A percentile compares a stretch with the other conserved stretches of the same genome.
phyloP scores from a whole-genome alignment of 352 stramenopile species.

The Phytophthora pluvialis region DNA sequence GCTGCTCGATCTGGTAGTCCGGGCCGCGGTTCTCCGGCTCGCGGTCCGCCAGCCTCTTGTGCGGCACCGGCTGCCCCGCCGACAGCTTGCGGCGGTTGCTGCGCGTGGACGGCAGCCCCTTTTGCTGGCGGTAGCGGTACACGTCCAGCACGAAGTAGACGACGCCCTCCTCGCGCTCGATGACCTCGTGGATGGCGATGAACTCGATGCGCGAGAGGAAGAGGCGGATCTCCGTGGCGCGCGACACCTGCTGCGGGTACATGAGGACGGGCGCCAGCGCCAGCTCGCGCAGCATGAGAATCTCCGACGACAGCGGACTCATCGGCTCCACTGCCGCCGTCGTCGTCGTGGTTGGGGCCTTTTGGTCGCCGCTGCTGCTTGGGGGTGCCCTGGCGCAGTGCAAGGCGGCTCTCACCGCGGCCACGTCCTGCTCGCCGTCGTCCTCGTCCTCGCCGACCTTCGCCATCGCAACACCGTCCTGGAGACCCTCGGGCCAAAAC shows the following conservation, averaged over 20 bases:
- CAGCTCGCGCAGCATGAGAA: slow-evolving; percentile 41
- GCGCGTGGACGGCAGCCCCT: slow-evolving; percentile 47
- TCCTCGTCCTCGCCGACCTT: slow-evolving; percentile 18
- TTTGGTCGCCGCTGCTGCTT: slow-evolving; percentile 9
- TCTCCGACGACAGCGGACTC: slow-evolving; percentile 32
- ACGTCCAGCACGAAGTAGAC: slow-evolving; percentile 70
- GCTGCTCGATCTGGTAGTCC: slow-evolving; percentile 69
- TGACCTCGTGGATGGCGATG: slow-evolving; percentile 59
- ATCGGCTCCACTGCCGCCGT: slow-evolving; percentile 1
- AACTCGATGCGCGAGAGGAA: slow-evolving; percentile 67
- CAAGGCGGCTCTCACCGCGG: not conserved
- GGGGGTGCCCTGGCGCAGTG: not conserved
- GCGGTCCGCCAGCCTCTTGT: slow-evolving; percentile 3
- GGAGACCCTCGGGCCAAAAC: slow-evolving; percentile 6
- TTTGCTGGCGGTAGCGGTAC: slow-evolving; percentile 63
- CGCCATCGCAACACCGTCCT: slow-evolving; percentile 10
- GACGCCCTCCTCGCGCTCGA: slow-evolving; percentile 52
- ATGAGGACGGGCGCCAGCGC: slow-evolving; percentile 53
- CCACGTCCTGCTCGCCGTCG: slow-evolving; percentile 17
- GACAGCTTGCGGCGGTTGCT: slow-evolving; percentile 24
- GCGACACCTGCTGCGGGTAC: slow-evolving; percentile 56
- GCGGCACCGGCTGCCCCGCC: slow-evolving; percentile 11
- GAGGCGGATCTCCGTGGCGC: slow-evolving; percentile 58
- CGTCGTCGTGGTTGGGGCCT: not conserved
- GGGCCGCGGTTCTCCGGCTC: slow-evolving; percentile 36